These are phyloP conservation scores for Cladosporium sp. DNA, from an alignment of 2,329 filamentous ascomycete species.

Conservation along the genomic window DNA sequence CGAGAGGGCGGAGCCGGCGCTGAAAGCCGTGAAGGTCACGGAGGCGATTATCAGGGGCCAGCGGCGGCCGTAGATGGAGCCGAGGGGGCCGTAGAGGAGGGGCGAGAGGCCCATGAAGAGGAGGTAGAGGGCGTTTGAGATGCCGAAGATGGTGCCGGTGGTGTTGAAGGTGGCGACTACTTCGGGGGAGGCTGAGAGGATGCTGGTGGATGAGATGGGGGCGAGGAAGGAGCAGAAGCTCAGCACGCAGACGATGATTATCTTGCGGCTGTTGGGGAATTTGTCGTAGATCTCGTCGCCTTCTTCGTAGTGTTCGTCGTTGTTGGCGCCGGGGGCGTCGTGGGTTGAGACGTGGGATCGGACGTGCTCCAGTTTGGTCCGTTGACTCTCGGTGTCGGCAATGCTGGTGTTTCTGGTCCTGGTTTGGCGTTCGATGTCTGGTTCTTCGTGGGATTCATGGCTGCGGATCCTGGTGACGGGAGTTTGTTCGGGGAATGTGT, in stretches of 20 bases:
- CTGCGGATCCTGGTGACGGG: not conserved
- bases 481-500: constrained; percentile 1
- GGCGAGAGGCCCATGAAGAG: constrained; percentile 68
- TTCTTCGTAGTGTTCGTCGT: constrained; percentile 35
- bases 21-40: constrained; percentile 62
- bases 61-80: constrained; percentile 44
- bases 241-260: constrained; percentile 63
- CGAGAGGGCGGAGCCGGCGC: constrained; percentile 67
- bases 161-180: constrained; percentile 58
- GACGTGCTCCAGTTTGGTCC: constrained; percentile 23
- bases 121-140: constrained; percentile 72
- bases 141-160: constrained; percentile 65
- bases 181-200: constrained; percentile 70
- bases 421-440: not conserved
- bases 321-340: constrained; percentile 20
- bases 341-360: constrained; percentile 30
- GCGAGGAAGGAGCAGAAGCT: constrained; percentile 74
- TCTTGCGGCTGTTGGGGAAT: constrained; percentile 59
- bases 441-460: constrained; percentile 3
- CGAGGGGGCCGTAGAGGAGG: constrained; percentile 68
- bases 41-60: constrained; percentile 55
- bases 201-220: constrained; percentile 69
- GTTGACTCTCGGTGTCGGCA: constrained; percentile 10
- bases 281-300: constrained; percentile 60
- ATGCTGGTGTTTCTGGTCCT: not conserved